Conservation (phyloP, 2,329 filamentous ascomycete genomes). For the Diaporthe sp. region DNA sequence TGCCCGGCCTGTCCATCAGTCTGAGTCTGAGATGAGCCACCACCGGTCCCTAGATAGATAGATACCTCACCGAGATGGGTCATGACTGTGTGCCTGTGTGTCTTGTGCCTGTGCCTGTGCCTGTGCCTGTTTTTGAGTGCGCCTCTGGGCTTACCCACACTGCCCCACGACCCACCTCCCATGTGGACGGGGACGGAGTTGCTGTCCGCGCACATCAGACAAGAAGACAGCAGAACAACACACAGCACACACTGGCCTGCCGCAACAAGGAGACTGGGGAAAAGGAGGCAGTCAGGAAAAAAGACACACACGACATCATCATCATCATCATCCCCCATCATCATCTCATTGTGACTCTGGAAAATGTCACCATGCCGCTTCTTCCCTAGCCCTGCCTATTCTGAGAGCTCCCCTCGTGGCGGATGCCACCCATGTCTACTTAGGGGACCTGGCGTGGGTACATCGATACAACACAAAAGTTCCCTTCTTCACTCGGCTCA, state of each 20-base stretch:
- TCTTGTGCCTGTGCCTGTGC: not conserved
- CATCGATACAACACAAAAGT: slow-evolving; percentile 26
- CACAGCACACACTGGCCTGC: not conserved
- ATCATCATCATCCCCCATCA: not conserved
- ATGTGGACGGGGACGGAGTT: slow-evolving; percentile 19
- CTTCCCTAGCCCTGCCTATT: not conserved
- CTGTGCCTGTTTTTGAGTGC: not conserved
- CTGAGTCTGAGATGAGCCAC: slow-evolving; percentile 21
- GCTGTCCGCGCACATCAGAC: slow-evolving; percentile 12
- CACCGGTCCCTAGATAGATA: slow-evolving; percentile 14
- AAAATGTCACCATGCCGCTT: slow-evolving; percentile 7
- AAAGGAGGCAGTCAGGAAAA: not conserved
- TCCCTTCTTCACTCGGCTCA: not conserved
- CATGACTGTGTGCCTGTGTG: slow-evolving; percentile 1
- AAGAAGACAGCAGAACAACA: not conserved
- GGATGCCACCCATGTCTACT: slow-evolving; percentile 18
- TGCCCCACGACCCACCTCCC: slow-evolving; percentile 15
- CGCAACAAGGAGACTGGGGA: not conserved
- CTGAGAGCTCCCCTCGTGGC: slow-evolving; percentile 25
- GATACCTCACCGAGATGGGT: slow-evolving; percentile 21
- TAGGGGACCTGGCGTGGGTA: not conserved
- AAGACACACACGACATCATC: slow-evolving; percentile 6
- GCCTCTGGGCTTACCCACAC: slow-evolving; percentile 24
- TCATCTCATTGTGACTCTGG: not conserved
- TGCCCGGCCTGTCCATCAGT: not conserved